A percentile compares a stretch with the other conserved stretches of the same genome.
Evolutionary conservation across 2,329 filamentous ascomycete species (phyloP).

Genomic region (Pseudogymnoascus verrucosus): DNA sequence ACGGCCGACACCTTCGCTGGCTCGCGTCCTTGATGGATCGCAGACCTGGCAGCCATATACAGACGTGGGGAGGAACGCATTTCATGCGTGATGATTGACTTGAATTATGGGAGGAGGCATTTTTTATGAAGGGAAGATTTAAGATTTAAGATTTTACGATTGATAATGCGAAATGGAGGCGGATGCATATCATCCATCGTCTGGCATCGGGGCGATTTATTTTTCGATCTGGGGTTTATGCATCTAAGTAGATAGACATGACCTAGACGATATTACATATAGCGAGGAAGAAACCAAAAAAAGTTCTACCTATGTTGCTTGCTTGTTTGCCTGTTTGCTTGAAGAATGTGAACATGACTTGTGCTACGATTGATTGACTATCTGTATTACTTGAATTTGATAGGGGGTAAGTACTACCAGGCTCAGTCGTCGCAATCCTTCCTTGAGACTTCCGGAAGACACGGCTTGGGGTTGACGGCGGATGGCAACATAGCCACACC

Average conservation of each 20-base stretch:
- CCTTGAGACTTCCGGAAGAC: neutral
- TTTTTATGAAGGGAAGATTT: conserved; percentile 7
- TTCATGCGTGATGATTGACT: neutral
- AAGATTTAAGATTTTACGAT: conserved; percentile 7
- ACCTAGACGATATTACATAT: conserved; percentile 1
- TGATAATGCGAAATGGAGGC: conserved; percentile 2
- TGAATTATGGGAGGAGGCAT: conserved; percentile 1
- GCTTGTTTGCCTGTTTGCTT: neutral
- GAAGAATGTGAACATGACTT: neutral
- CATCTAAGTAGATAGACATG: conserved; percentile 3
- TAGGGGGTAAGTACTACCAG: neutral
- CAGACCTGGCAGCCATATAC: neutral
- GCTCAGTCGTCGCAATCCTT: neutral
- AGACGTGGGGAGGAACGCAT: conserved; percentile 9
- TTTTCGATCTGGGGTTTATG: neutral
- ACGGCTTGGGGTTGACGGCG: neutral
- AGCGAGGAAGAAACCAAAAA: neutral
- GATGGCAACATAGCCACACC: neutral
- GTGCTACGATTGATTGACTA: neutral
- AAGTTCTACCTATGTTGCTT: neutral
- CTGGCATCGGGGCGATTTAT: neutral
- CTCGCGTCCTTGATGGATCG: conserved; percentile 5
- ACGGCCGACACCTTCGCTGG: conserved; percentile 9
- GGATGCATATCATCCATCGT: neutral
- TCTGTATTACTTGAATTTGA: neutral